Base-by-base conservation (phyloP, 768 basidiomycete species). In the Xerocomellus amylosporus region DNA sequence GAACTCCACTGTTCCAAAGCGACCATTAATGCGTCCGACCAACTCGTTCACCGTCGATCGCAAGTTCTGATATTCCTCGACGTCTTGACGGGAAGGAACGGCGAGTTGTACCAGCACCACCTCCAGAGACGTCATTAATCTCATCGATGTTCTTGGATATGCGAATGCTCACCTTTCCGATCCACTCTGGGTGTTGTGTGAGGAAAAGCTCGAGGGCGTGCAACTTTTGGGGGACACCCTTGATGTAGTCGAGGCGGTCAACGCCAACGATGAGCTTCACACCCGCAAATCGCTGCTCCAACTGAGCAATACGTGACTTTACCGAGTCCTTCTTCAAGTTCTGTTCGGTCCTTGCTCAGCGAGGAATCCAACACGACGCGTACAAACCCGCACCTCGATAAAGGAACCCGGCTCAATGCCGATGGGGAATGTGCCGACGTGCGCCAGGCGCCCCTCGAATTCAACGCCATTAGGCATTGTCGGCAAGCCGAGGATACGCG, bases 401-500 rank as follows among this genome's bases (percentile, higher is more conserved):
- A 99, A 99, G 46, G 92, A 93, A 46, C 75, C 74, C 1, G 97
- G 96, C 67, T 99, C 97, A 59, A 99, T 99, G 56, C 97, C 97
- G 65, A 99, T 98, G 17, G 97, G 97, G 80, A 96, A 99, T 2
- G 97, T 99, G 42, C 97, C 97, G 59, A 99, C 96, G 61, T 97
- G 93, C 20, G 93, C 94, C 54, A 97, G 82, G 34, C 94, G 87
- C 38, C 96, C 94, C 66, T 93, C 91, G 63, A 97, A 94, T 68
- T 97, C 92, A 61, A 98, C 92, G 41, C 96, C 93, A 68, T 98
- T 98, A 4, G 97, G 97, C 90, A 97, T 93, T 2, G 97, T 98
- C 14, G 93, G 87, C 31, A 98, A 80, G 33, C 88, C 89, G 37
- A 99, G 85, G 60, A 99, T 96, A 42, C 97, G 89, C 2, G 97